These are phyloP conservation scores for Ochetophila trinervis DNA, from an alignment of 306 rosid species.

Conservation along the genomic window DNA sequence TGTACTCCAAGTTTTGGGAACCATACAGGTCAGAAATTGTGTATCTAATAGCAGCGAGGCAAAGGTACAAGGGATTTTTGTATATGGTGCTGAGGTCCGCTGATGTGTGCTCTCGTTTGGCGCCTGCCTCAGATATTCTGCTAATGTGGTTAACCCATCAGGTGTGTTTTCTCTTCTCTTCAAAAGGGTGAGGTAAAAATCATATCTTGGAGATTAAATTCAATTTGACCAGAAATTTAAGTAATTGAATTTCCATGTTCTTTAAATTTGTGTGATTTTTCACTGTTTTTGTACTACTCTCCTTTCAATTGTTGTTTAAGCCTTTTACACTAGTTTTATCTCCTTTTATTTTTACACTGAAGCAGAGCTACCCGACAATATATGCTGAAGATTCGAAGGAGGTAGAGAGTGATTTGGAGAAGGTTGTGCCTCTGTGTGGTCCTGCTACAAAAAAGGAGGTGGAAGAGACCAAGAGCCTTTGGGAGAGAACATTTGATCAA, in stretches of 20 bases:
- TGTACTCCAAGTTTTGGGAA: slow-evolving; percentile 50
- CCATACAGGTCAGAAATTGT: slow-evolving; percentile 66
- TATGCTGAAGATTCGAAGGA: slow-evolving; percentile 73
- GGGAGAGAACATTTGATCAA: slow-evolving; percentile 77
- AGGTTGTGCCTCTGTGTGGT: slow-evolving; percentile 53
- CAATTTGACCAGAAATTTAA: too few relatives aligned
- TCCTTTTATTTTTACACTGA: slow-evolving; percentile 15
- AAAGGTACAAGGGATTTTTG: slow-evolving; percentile 75
- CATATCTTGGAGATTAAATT: too few relatives aligned
- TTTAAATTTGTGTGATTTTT: neutral
- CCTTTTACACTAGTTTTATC: too few relatives aligned
- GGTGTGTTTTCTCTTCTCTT: slow-evolving; percentile 31
- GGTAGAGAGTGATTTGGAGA: slow-evolving; percentile 49
- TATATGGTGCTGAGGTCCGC: slow-evolving; percentile 42
- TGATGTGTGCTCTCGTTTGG: slow-evolving; percentile 49
- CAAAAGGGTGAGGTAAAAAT: too few relatives aligned
- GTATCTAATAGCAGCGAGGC: slow-evolving; percentile 70
- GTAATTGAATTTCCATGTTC: too few relatives aligned
- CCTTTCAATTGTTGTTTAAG: neutral
- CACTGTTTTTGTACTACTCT: neutral
- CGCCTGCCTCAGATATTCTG: slow-evolving; percentile 76
- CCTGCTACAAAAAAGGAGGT: slow-evolving; percentile 43
- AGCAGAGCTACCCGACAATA: slow-evolving; percentile 81
- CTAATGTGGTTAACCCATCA: slow-evolving; percentile 89
- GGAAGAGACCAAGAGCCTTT: slow-evolving; percentile 64